Evolutionary conservation across 345 rosid genomes (phyloP), one percentile per base, ranked within the genome.

Genomic region (Eucalyptus grandis): DNA sequence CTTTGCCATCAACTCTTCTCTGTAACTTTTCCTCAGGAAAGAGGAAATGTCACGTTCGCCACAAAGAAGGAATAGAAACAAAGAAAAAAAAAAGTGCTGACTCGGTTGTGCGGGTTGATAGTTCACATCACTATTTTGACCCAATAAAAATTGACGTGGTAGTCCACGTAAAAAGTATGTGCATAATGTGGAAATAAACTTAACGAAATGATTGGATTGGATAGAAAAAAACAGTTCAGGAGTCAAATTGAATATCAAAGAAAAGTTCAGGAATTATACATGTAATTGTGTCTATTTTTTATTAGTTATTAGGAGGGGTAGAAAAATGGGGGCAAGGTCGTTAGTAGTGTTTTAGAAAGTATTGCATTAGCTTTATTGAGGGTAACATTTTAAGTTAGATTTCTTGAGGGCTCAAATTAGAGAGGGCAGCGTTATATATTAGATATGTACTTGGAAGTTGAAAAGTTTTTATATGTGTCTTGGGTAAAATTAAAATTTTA

Each of bases 71-170:
- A 62, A 62, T 62, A 6, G 14, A 62, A 30, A 27, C 16, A 62
- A 2, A 62, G 34, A 62, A 62, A 62, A 60, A 27, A 27, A 8
- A 19, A 30, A 62, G 69, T 62, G 69, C 15, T 62, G 69, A 13
- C 31, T 62, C 15, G 17, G 69, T 0, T 0, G 69, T 0, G 9
- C 69, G 3, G 69, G 34, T 0, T 11, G 14, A 6, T 27, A 27
- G 69, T 62, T 62, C 34, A 27, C 69, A 62, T 62, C 69, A 62
- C 69, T 62, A 58, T 62, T 27, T 27, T 12, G 34, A 27, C 31
- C 69, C 69, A 30, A 6, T 62, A 62, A 27, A 62, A 11, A 12
- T 62, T 62, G 69, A 27, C 17, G 9, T 12, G 34, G 69, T 17
- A 13, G 16, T 30, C 69, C 69, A 2, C 14, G 4, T 30, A 6